These are phyloP conservation scores for Macrolepiota albuminosa DNA, from an alignment of 768 basidiomycete genomes.

Conservation along the genomic window DNA sequence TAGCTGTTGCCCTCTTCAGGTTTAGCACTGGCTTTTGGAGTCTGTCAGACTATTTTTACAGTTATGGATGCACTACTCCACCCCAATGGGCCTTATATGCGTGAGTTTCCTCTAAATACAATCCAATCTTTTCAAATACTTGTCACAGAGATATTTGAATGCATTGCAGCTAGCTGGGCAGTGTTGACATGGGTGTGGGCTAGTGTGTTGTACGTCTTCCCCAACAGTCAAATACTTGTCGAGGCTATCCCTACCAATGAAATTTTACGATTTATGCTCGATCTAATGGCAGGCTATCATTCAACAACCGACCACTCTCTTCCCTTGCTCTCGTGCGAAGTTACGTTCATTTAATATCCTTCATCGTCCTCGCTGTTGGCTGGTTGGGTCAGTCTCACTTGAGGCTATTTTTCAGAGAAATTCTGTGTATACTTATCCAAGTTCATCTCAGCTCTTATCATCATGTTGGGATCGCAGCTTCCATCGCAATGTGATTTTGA, in stretches of 20 bases:
- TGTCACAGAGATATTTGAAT: background rate
- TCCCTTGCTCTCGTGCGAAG: constrained; percentile 11
- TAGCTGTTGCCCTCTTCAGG: background rate
- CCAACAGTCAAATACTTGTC: background rate
- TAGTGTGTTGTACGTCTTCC: background rate
- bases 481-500: constrained; percentile 9
- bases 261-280: background rate
- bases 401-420: background rate
- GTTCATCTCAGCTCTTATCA: background rate
- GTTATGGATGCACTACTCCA: background rate
- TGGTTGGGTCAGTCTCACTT: constrained; percentile 11
- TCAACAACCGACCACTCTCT: constrained; percentile 15
- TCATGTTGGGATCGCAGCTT: constrained; percentile 8
- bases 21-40: background rate
- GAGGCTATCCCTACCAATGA: background rate
- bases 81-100: background rate
- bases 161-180: background rate
- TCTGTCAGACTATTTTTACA: background rate
- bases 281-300: constrained; percentile 5
- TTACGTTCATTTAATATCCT: constrained; percentile 14
- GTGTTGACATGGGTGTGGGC: background rate
- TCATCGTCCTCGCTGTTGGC: constrained; percentile 4
- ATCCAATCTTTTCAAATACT: too few relatives aligned
- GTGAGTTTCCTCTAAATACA: background rate
- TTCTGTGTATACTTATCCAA: background rate